phyloP scores from a whole-genome alignment of 129 eudicot genomes.

The Scalesia atractyloides region DNA sequence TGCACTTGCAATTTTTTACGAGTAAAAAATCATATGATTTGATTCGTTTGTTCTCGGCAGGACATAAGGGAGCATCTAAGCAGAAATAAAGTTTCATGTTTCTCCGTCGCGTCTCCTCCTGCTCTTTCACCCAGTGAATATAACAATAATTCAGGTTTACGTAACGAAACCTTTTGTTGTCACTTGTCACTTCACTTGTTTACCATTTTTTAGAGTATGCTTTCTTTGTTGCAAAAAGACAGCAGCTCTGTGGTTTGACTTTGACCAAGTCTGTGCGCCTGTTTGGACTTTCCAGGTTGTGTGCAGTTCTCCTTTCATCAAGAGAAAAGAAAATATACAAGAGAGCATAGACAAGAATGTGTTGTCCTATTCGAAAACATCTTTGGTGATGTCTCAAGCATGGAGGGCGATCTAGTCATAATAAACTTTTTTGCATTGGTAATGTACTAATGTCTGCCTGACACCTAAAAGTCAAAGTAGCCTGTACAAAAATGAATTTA shows the following conservation, averaged over 20 bases:
- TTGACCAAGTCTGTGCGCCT: slow-evolving; percentile 28
- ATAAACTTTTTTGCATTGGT: slow-evolving; percentile 96
- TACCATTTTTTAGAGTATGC: background rate
- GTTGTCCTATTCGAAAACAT: slow-evolving; percentile 62
- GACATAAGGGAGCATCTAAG: slow-evolving; percentile 55
- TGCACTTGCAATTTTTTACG: background rate
- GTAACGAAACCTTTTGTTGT: slow-evolving; percentile 2
- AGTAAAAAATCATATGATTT: background rate
- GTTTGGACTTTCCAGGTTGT: slow-evolving; percentile 48
- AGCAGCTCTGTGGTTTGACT: slow-evolving; percentile 19
- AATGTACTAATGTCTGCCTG: slow-evolving; percentile 39
- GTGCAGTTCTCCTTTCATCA: slow-evolving; percentile 40
- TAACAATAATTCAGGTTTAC: slow-evolving; percentile 51
- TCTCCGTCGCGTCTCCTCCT: slow-evolving; percentile 85
- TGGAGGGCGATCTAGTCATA: slow-evolving; percentile 67
- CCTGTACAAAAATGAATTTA: slow-evolving; percentile 5
- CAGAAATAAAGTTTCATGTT: slow-evolving; percentile 48
- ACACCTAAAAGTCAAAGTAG: slow-evolving; percentile 20
- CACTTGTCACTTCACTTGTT: slow-evolving; percentile 8
- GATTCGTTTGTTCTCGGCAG: slow-evolving; percentile 36
- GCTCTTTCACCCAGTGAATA: slow-evolving; percentile 58
- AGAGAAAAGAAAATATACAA: slow-evolving; percentile 58
- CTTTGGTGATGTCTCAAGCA: slow-evolving; percentile 54
- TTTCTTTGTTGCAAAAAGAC: slow-evolving; percentile 18
- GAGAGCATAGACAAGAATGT: slow-evolving; percentile 81